Conservation (phyloP, 2,329 filamentous ascomycete genomes). For the Orbilia quercus region DNA sequence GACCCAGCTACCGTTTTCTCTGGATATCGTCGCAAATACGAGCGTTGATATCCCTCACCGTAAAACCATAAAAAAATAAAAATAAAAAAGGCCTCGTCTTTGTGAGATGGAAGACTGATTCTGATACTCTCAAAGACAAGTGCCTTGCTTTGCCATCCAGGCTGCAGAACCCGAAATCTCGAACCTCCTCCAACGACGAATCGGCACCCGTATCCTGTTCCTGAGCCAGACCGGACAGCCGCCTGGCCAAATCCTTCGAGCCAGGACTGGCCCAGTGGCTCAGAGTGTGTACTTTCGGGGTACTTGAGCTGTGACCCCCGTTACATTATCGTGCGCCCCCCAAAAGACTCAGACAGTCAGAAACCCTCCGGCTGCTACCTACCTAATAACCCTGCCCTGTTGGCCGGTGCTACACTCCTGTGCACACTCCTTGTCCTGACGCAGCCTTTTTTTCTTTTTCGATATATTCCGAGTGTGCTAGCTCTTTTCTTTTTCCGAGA, state of each 20-base stretch:
- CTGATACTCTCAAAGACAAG: neutral
- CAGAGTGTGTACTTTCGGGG: conserved; percentile 54
- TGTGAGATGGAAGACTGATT: neutral
- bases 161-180: conserved; percentile 26
- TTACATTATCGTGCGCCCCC: conserved; percentile 53
- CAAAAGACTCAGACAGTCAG: conserved; percentile 39
- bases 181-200: conserved; percentile 29
- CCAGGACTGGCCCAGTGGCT: conserved; percentile 30
- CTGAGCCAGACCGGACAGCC: conserved; percentile 35
- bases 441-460: conserved; percentile 34
- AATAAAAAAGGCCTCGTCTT: conserved; percentile 21
- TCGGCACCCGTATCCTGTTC: conserved; percentile 55
- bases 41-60: conserved; percentile 65
- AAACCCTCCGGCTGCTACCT: conserved; percentile 56
- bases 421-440: conserved; percentile 48
- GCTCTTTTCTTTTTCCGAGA: conserved; percentile 26
- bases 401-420: conserved; percentile 46
- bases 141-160: conserved; percentile 29
- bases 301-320: conserved; percentile 51
- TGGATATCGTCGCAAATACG: conserved; percentile 64
- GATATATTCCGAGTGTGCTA: too few relatives aligned
- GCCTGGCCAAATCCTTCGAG: conserved; percentile 42
- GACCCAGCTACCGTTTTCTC: conserved; percentile 42
- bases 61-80: conserved; percentile 20
- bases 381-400: conserved; percentile 48